Evolutionary conservation across 1,284 basidiomycete species (phyloP).

Genomic region (Cryptococcus amylolentus): DNA sequence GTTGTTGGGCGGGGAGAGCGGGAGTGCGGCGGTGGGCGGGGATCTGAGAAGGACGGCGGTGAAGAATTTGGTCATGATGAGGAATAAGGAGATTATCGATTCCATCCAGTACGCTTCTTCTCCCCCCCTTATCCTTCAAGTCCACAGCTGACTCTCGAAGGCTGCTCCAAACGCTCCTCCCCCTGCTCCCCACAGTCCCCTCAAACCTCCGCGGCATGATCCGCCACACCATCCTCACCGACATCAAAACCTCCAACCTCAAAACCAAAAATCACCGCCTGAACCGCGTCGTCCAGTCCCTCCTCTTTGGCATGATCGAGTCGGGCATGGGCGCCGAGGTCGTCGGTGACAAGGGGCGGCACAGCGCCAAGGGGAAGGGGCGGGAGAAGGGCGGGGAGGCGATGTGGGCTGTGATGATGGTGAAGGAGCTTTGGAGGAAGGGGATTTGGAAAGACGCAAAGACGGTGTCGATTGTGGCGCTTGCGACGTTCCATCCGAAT

Average conservation of each 20-base stretch:
- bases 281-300: constrained; percentile 91
- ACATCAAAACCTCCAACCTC: constrained; percentile 87
- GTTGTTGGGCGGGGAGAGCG: constrained; percentile 55
- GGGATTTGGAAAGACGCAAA: constrained; percentile 92
- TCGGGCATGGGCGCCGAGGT: constrained; percentile 77
- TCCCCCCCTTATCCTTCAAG: no score
- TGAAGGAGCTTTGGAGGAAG: constrained; percentile 93
- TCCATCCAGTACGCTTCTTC: constrained; percentile 85
- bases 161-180: constrained; percentile 85
- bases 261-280: constrained; percentile 91
- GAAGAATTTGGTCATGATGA: constrained; percentile 84
- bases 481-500: constrained; percentile 91
- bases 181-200: constrained; percentile 84
- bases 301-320: constrained; percentile 95
- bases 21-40: constrained; percentile 33
- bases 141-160: constrained; percentile 51
- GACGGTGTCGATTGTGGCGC: constrained; percentile 85
- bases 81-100: constrained; percentile 87
- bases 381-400: constrained; percentile 71
- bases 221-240: constrained; percentile 91
- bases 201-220: constrained; percentile 83
- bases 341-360: constrained; percentile 67
- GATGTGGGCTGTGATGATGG: constrained; percentile 94
- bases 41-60: constrained; percentile 74
- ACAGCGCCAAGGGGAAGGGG: constrained; percentile 42